Base-by-base conservation (phyloP, 768 basidiomycete genomes). In the Fibroporia radiculosa region DNA sequence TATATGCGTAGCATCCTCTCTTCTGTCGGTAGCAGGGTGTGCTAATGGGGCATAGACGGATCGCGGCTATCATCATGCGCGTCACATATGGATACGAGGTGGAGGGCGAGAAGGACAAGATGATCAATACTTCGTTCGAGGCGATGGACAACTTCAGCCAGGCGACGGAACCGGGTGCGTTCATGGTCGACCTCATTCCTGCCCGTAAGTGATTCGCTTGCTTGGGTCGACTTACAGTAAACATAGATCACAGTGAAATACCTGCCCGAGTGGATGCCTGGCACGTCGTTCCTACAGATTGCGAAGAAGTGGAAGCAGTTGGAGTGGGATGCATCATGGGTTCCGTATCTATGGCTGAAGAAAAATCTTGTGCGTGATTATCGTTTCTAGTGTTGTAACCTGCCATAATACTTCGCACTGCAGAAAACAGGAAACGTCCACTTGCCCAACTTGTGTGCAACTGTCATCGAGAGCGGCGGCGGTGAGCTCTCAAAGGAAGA, bases 341-440 rank as follows among this genome's bases (percentile, higher is more conserved):
- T 6, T 14, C 41, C 41, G 8, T 10, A 66, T 64, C 16, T 72
- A 71, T 53, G 71, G 42, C 35, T 19, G 20, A 44, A 44, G 32
- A n/a, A 33, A 8, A 23, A 23, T n/a, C 11, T 8, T 14, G 29
- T 44, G 22, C 12, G 42, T n/a, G n/a, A n/a, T n/a, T n/a, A n/a
- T n/a, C n/a, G n/a, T n/a, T n/a, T n/a, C n/a, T n/a, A n/a, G n/a
- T n/a, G n/a, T n/a, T n/a, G n/a, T n/a, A n/a, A n/a, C n/a, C n/a
- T n/a, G n/a, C n/a, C n/a, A n/a, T n/a, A n/a, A n/a, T n/a, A n/a
- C n/a, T n/a, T n/a, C n/a, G n/a, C 19, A n/a, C 22, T 20, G 27
- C 27, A 42, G 41, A 14, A 42, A 4, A 18, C 25, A 10, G 41
- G 41, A 29, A 16, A 7, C 5, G n/a, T 24, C 5, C 25, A 22